These are phyloP conservation scores for Borealophlyctis nickersoniae DNA, from an alignment of 192 early-diverging fungal genomes.

Conservation along the genomic window DNA sequence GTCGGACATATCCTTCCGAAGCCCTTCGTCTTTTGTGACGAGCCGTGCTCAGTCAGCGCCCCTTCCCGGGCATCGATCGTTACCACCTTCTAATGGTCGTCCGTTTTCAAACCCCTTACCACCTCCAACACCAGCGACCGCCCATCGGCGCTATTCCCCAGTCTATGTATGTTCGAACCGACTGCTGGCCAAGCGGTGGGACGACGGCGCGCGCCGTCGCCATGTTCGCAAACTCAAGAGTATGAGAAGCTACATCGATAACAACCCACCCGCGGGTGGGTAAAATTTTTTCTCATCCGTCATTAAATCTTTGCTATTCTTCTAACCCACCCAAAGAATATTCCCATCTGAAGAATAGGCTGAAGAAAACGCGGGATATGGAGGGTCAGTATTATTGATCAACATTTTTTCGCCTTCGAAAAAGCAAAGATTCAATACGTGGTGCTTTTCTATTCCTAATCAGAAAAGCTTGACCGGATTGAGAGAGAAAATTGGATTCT, in stretches of 20 bases:
- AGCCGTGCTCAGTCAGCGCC: too few relatives aligned
- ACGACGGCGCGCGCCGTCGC: constrained; percentile 35
- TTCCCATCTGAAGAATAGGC: constrained; percentile 32
- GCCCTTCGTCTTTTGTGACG: too few relatives aligned
- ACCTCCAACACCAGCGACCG: constrained; percentile 34
- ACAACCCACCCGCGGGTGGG: too few relatives aligned
- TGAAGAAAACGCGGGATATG: constrained; percentile 33
- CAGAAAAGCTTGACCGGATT: constrained; percentile 37
- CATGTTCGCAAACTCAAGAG: constrained; percentile 47
- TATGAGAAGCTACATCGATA: constrained; percentile 46
- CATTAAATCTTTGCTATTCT: too few relatives aligned
- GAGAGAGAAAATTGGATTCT: constrained; percentile 44
- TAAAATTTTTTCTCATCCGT: too few relatives aligned
- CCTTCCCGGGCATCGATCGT: neutral
- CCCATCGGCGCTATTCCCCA: constrained; percentile 36
- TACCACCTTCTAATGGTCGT: too few relatives aligned
- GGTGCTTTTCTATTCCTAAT: neutral
- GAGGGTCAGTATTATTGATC: too few relatives aligned
- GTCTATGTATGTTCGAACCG: constrained; percentile 43
- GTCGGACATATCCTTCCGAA: too few relatives aligned
- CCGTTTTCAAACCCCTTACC: constrained; percentile 21
- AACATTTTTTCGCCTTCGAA: constrained; percentile 6
- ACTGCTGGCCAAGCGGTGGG: constrained; percentile 50
- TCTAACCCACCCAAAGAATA: constrained; percentile 34
- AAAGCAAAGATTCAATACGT: neutral